Conservation (phyloP, 768 basidiomycete genomes). For the Leccinum olivaceopallidum region DNA sequence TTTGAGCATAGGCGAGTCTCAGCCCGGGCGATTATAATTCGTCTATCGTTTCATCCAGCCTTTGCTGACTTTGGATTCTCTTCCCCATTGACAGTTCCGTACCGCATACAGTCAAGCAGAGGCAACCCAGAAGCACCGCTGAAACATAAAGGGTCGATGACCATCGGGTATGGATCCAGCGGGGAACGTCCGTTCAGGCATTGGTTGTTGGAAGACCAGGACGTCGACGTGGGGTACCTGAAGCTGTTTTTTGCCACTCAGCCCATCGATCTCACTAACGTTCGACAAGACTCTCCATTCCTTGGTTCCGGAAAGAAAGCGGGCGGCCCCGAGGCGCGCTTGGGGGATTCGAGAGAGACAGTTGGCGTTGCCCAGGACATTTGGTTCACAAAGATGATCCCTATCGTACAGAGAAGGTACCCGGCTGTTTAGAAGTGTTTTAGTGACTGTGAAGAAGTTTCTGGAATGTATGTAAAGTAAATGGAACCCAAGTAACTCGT, state of each 20-base stretch:
- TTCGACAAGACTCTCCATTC: not conserved
- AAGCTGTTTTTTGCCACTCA: not conserved
- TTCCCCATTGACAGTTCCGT: conserved; percentile 6
- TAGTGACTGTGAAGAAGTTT: not conserved
- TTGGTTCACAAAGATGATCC: conserved; percentile 23
- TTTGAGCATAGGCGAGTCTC: conserved; percentile 34
- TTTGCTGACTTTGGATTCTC: not conserved
- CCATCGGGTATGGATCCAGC: conserved; percentile 40
- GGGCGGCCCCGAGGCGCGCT: not conserved
- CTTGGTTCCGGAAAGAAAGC: not conserved
- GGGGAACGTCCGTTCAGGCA: not conserved
- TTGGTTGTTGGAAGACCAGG: not conserved
- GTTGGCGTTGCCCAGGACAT: conserved; percentile 7
- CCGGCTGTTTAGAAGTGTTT: not conserved
- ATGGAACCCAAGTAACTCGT: not conserved
- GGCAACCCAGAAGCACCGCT: conserved; percentile 11
- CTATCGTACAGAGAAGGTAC: conserved; percentile 20
- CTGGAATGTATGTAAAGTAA: not conserved
- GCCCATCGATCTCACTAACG: not conserved
- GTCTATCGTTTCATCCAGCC: not conserved
- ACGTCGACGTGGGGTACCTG: not conserved
- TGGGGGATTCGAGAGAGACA: not conserved
- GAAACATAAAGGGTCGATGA: conserved; percentile 11
- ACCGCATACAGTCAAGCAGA: conserved; percentile 4
- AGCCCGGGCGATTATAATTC: not conserved